Base-by-base conservation (phyloP, 129 eudicot genomes). In the Helichrysum umbraculigerum region DNA sequence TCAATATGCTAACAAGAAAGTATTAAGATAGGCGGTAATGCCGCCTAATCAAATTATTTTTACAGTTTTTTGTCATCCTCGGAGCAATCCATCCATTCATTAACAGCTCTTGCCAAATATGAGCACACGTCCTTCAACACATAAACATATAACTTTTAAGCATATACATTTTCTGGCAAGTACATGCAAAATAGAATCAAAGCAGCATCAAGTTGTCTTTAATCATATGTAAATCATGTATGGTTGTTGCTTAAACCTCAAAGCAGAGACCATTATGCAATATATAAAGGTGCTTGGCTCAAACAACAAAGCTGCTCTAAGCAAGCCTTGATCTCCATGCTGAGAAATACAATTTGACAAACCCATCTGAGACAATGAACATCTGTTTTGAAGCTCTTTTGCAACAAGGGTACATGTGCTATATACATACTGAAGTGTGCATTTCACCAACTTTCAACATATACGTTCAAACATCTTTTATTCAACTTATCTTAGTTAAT, bases 1-100 rank as follows among this genome's bases (percentile, higher is more conserved):
- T n/a, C 69, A 64, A 34, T 64, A 64, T 64, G 14, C 69, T 65
- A 5, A 65, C 44, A 33, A 29, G 70, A 56, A 56, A 64, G 69
- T 3, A 30, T 17, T 34, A 16, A 65, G 41, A 65, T 47, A 65
- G 47, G 11, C 70, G 16, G 19, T 6, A 16, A 65, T 14, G 33
- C 70, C 5, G 2, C 70, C 70, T 57, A 57, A 57, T 57, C 62
- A 19, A 7, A 4, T 19, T 57, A 57, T 3, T 6, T 21, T 57
- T 8, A 57, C 29, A 57, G 7, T 57, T 19, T 57, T 57, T 11
- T n/a, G 21, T 57, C 11, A 57, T 11, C 28, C 28, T n/a, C 29
- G 28, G 6, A 21, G 28, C 29, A 57, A 19, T 20, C 29, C 4
- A 57, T 19, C 8, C 14, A 19, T 57, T 20, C 62, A 57, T 11